Evolutionary conservation across 176 grass and related monocot species (phyloP).

Genomic region (Phoenix dactylifera): DNA sequence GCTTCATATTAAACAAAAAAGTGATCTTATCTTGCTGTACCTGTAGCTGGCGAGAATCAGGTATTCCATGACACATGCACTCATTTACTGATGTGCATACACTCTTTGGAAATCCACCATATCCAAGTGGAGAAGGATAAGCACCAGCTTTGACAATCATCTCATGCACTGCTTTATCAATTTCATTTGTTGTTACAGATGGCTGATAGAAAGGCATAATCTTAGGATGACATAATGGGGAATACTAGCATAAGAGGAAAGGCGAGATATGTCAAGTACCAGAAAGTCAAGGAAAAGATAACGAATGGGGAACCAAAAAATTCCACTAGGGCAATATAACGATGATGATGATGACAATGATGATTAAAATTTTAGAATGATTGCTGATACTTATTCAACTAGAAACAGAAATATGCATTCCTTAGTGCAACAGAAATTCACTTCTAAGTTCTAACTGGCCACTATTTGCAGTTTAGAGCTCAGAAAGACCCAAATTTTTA

Average conservation of each 20-base stretch:
- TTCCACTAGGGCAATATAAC: too few species aligned
- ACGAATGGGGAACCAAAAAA: too few species aligned
- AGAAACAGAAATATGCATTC: too few species aligned
- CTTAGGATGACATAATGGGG: background rate
- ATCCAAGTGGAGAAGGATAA: conserved; percentile 93
- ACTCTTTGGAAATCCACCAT: conserved; percentile 90
- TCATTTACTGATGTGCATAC: conserved; percentile 96
- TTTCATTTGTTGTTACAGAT: conserved; percentile 98
- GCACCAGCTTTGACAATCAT: conserved; percentile 94
- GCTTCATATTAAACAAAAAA: background rate
- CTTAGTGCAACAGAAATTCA: too few species aligned
- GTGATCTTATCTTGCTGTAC: conserved; percentile 16
- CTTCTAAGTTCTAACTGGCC: too few species aligned
- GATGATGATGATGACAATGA: too few species aligned
- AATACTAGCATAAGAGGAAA: background rate
- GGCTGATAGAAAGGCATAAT: conserved; percentile 53
- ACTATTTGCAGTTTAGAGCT: too few species aligned
- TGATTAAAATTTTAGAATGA: too few species aligned
- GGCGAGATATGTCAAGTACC: too few species aligned
- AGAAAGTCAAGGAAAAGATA: background rate
- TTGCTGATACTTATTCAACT: too few species aligned
- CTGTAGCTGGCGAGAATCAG: conserved; percentile 81
- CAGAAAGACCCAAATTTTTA: too few species aligned
- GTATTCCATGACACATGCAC: conserved; percentile 97
- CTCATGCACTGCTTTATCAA: conserved; percentile 98